Evolutionary conservation across 768 basidiomycete genomes (phyloP).

Genomic region (Crucibulum laeve): DNA sequence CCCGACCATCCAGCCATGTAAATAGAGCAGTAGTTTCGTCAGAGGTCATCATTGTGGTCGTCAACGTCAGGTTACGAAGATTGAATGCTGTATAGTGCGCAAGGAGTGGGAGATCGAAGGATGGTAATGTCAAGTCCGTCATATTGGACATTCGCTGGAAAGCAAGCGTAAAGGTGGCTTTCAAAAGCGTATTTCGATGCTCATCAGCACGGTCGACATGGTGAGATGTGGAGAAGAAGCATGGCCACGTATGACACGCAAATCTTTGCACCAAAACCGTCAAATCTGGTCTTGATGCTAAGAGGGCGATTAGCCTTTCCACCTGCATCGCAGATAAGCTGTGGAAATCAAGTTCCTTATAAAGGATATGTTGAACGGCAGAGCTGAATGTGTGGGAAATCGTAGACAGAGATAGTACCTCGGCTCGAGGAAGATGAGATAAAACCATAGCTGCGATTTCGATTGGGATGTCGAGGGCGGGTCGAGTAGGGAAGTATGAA

Average conservation of each 20-base stretch:
- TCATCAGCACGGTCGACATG: conserved; percentile 8
- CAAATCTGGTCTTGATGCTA: conserved; percentile 34
- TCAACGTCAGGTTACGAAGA: conserved; percentile 32
- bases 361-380: conserved; percentile 28
- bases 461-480: conserved; percentile 18
- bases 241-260: conserved; percentile 38
- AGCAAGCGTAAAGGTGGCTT: conserved; percentile 37
- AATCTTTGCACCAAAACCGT: conserved; percentile 35
- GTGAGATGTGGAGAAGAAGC: conserved; percentile 24
- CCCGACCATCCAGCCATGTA: conserved; percentile 38
- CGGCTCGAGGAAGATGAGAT: conserved; percentile 24
- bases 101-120: conserved; percentile 37
- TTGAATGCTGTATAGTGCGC: conserved; percentile 39
- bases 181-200: conserved; percentile 25
- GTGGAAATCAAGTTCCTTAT: conserved; percentile 28
- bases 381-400: conserved; percentile 28
- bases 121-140: conserved; percentile 33
- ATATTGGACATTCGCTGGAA: conserved; percentile 44
- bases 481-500: background rate
- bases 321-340: conserved; percentile 21
- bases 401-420: conserved; percentile 22
- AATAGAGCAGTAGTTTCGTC: conserved; percentile 30
- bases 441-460: conserved; percentile 30
- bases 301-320: conserved; percentile 29
- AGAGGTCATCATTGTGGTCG: conserved; percentile 23